Conservation (phyloP, 1,139 yeast genomes). For the Debaryomyces singareniensis region DNA sequence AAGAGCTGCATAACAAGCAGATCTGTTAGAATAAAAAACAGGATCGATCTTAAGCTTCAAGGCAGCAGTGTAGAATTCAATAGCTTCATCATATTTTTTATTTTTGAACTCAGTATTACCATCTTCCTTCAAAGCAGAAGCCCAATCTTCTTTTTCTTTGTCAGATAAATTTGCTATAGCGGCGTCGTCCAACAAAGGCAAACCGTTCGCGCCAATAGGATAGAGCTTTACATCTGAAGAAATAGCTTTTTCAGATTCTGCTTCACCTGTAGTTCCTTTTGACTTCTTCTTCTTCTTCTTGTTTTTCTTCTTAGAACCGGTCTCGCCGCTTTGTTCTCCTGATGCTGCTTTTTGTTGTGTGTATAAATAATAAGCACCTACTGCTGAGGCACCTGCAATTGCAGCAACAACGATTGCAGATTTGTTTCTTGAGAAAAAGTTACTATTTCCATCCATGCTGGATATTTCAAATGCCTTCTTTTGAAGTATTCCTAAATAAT, state of each 20-base stretch:
- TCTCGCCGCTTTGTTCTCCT: conserved; percentile 10
- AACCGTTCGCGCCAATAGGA: conserved; percentile 49
- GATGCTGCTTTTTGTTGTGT: conserved; percentile 21
- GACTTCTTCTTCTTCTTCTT: conserved; percentile 32
- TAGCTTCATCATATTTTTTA: conserved; percentile 66
- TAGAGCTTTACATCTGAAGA: conserved; percentile 16
- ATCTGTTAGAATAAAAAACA: conserved; percentile 85
- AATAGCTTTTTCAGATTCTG: conserved; percentile 8
- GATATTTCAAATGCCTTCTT: conserved; percentile 6
- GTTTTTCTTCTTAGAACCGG: conserved; percentile 24
- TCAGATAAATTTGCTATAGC: conserved; percentile 40
- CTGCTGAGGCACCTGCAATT: conserved; percentile 56
- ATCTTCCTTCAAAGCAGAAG: conserved; percentile 76
- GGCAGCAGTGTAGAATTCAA: conserved; percentile 73
- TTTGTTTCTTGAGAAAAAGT: conserved; percentile 51
- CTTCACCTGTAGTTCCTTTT: conserved; percentile 11
- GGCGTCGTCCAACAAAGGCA: conserved; percentile 49
- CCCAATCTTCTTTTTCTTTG: conserved; percentile 60
- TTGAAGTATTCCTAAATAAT: neutral
- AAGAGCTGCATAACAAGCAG: conserved; percentile 88
- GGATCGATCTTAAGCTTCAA: conserved; percentile 73
- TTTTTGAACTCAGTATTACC: conserved; percentile 78
- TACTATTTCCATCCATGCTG: conserved; percentile 11
- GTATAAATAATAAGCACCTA: conserved; percentile 54
- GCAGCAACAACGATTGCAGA: conserved; percentile 55